Percentiles rank a stretch among this genome's conserved stretches.
phyloP scores from a whole-genome alignment of 2,329 filamentous ascomycete genomes.

The Phaeosphaeria sp. region DNA sequence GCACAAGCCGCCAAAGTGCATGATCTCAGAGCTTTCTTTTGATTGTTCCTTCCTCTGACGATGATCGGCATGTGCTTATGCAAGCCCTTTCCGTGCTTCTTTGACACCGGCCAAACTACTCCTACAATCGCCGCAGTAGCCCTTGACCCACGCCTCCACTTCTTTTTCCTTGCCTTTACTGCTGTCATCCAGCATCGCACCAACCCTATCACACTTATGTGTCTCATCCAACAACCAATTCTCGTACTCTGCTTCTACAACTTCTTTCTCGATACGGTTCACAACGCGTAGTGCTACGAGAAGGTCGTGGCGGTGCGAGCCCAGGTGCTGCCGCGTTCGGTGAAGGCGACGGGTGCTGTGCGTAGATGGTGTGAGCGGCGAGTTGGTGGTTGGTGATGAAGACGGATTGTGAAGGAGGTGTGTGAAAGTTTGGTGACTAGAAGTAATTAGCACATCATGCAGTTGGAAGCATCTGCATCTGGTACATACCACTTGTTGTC shows the following conservation, averaged over 20 bases:
- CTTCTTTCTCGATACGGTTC: conserved; percentile 86
- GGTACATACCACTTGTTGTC: conserved; percentile 39
- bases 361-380: conserved; percentile 32
- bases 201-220: conserved; percentile 72
- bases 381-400: conserved; percentile 21
- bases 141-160: conserved; percentile 63
- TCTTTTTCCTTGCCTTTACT: conserved; percentile 52
- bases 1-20: too few relatives aligned
- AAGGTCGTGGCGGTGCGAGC: conserved; percentile 85
- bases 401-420: conserved; percentile 39
- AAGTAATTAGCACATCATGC: conserved; percentile 9
- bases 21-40: too few relatives aligned
- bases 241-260: conserved; percentile 89
- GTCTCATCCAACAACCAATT: conserved; percentile 87
- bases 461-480: background rate
- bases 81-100: conserved; percentile 10
- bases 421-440: conserved; percentile 47
- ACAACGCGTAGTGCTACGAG: conserved; percentile 89
- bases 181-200: conserved; percentile 52
- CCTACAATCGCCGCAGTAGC: conserved; percentile 70
- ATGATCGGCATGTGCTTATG: conserved; percentile 5
- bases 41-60: too few relatives aligned
- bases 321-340: conserved; percentile 82
- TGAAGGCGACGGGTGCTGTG: conserved; percentile 65
- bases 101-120: conserved; percentile 21